Conservation (phyloP, 1,284 basidiomycete genomes). For the Ustilago nuda region DNA sequence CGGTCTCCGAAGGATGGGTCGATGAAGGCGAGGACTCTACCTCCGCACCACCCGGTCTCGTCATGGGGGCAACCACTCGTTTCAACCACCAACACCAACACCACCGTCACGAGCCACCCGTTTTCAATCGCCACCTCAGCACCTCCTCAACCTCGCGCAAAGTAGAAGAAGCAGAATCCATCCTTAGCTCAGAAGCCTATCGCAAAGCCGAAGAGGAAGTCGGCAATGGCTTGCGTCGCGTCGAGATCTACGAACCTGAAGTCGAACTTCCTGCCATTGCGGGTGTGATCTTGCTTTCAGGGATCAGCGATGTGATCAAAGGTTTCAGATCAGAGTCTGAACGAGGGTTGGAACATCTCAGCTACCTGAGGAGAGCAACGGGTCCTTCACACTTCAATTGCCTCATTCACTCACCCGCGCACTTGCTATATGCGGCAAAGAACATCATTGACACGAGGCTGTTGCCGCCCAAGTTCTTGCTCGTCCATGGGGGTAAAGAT, state of each 20-base stretch:
- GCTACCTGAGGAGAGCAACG: slow-evolving; percentile 66
- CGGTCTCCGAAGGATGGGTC: slow-evolving; percentile 45
- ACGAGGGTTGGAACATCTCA: slow-evolving; percentile 70
- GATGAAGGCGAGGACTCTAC: slow-evolving; percentile 38
- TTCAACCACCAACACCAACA: slow-evolving; percentile 8
- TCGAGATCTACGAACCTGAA: slow-evolving; percentile 69
- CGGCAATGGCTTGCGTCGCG: slow-evolving; percentile 62
- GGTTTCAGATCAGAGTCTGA: slow-evolving; percentile 68
- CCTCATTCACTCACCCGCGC: slow-evolving; percentile 70
- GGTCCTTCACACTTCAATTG: slow-evolving; percentile 70
- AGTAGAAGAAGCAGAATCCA: slow-evolving; percentile 33
- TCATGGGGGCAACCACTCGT: slow-evolving; percentile 38
- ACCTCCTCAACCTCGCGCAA: slow-evolving; percentile 27
- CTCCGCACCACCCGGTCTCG: slow-evolving; percentile 31
- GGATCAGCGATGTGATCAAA: slow-evolving; percentile 70
- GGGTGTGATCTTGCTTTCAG: slow-evolving; percentile 69
- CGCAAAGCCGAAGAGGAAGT: slow-evolving; percentile 52
- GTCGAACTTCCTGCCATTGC: slow-evolving; percentile 67
- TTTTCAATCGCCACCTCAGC: not conserved
- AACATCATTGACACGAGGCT: slow-evolving; percentile 68
- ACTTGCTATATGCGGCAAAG: slow-evolving; percentile 70
- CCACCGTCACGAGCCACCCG: not conserved
- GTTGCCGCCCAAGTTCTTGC: slow-evolving; percentile 68
- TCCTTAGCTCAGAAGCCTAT: slow-evolving; percentile 34
- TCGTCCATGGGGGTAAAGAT: slow-evolving; percentile 70